phyloP scores from a whole-genome alignment of 345 rosid genomes.

The Rhodomyrtus tomentosa region DNA sequence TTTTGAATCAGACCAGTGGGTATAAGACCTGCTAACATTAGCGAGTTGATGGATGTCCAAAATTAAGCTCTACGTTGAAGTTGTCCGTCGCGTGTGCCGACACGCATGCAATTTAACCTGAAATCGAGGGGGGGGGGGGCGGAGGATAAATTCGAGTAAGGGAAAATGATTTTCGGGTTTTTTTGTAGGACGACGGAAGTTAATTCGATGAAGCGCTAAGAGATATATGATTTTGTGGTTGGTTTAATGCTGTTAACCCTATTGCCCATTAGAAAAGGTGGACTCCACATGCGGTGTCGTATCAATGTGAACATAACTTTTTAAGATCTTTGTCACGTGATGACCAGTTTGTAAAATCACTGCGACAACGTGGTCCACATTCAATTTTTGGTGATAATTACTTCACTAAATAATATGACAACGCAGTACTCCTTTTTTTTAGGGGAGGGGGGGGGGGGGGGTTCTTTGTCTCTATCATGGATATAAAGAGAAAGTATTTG shows the following conservation, averaged over 20 bases:
- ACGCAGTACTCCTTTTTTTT: too few relatives aligned
- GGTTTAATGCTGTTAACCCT: background rate
- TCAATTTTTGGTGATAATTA: background rate
- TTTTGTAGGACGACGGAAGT: rapidly evolving
- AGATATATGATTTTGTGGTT: background rate
- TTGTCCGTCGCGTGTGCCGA: too few relatives aligned
- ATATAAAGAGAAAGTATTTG: background rate
- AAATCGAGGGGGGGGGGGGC: rapidly evolving
- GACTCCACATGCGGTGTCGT: background rate
- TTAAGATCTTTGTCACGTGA: background rate
- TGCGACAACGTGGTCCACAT: rapidly evolving
- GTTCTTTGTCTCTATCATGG: background rate
- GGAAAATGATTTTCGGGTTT: background rate
- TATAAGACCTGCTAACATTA: too few relatives aligned
- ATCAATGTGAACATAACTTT: rapidly evolving
- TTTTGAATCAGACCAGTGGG: too few relatives aligned
- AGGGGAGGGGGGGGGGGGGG: too few relatives aligned
- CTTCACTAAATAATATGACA: too few relatives aligned
- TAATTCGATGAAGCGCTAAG: too few relatives aligned
- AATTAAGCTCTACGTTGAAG: background rate
- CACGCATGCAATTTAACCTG: rapidly evolving
- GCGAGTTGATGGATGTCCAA: too few relatives aligned
- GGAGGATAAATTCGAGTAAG: background rate
- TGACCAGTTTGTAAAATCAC: background rate
- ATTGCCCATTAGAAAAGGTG: background rate